These are phyloP conservation scores for Drechmeria coniospora DNA, from an alignment of 2,329 filamentous ascomycete species.

Conservation along the genomic window DNA sequence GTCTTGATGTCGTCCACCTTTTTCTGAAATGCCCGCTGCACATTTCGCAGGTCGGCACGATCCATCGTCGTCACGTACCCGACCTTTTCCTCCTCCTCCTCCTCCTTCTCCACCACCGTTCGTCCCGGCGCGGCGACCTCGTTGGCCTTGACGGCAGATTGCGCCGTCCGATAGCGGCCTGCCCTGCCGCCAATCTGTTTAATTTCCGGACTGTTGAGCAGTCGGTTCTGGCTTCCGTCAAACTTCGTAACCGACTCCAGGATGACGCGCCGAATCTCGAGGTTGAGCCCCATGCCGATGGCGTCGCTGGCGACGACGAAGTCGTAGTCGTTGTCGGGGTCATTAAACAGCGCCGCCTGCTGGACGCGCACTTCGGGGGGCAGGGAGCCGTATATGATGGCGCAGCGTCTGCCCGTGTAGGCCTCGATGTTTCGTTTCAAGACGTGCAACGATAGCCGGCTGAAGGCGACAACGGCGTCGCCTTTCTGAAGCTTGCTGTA, in stretches of 20 bases:
- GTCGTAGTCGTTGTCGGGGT: constrained; percentile 90
- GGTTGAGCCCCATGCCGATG: constrained; percentile 91
- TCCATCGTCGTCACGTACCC: constrained; percentile 74
- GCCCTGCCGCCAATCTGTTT: constrained; percentile 93
- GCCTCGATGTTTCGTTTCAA: constrained; percentile 67
- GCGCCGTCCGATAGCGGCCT: constrained; percentile 64
- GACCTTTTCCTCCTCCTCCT: constrained; percentile 24
- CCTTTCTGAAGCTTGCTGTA: constrained; percentile 64
- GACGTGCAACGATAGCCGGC: constrained; percentile 63
- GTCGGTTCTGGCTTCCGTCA: constrained; percentile 40
- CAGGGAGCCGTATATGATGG: constrained; percentile 82
- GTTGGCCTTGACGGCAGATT: too few relatives aligned
- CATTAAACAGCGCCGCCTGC: constrained; percentile 87
- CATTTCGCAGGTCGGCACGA: constrained; percentile 44
- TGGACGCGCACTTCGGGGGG: constrained; percentile 86
- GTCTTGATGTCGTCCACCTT: constrained; percentile 51
- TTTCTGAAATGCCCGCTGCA: constrained; percentile 46
- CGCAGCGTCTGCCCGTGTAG: constrained; percentile 62
- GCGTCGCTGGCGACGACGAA: constrained; percentile 88
- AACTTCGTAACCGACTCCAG: constrained; percentile 68
- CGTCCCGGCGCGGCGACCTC: too few relatives aligned
- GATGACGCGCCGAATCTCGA: constrained; percentile 81
- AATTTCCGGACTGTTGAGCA: constrained; percentile 58
- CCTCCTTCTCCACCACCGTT: constrained; percentile 2
- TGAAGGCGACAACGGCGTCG: constrained; percentile 82